These are phyloP conservation scores for Harringtonia aguacate DNA, from an alignment of 2,329 filamentous ascomycete species.

Conservation along the genomic window DNA sequence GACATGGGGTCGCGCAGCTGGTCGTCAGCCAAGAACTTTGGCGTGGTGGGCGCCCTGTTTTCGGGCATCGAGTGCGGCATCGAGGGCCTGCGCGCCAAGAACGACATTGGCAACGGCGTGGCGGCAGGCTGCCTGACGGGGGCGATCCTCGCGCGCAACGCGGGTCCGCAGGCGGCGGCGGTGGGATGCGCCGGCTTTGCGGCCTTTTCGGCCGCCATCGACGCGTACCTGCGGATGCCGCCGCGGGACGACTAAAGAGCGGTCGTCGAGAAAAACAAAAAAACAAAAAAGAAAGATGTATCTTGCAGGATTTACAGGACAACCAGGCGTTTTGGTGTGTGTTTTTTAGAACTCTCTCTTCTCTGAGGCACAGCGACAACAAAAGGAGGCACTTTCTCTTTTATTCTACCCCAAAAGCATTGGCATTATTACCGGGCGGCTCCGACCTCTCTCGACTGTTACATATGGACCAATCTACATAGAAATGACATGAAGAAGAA, in stretches of 20 bases:
- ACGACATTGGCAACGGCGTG: slow-evolving; percentile 82
- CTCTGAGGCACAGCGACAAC: too few relatives aligned
- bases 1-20: slow-evolving; percentile 86
- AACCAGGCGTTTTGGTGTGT: too few relatives aligned
- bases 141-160: slow-evolving; percentile 74
- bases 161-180: slow-evolving; percentile 78
- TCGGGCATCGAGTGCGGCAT: slow-evolving; percentile 91
- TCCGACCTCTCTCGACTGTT: too few relatives aligned
- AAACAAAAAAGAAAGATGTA: neutral
- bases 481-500: too few relatives aligned
- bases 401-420: too few relatives aligned
- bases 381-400: too few relatives aligned
- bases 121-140: slow-evolving; percentile 85
- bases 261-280: neutral
- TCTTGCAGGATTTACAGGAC: too few relatives aligned
- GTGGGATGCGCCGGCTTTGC: slow-evolving; percentile 90
- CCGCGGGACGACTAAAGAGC: slow-evolving; percentile 40
- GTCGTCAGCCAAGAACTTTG: slow-evolving; percentile 88
- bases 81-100: slow-evolving; percentile 85
- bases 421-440: too few relatives aligned
- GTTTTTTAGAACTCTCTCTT: too few relatives aligned
- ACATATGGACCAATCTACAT: too few relatives aligned
- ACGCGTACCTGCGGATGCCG: slow-evolving; percentile 79
- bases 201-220: slow-evolving; percentile 84
- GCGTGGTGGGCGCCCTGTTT: slow-evolving; percentile 84